Conservation (phyloP, 306 rosid species). For the Quercus robur region DNA sequence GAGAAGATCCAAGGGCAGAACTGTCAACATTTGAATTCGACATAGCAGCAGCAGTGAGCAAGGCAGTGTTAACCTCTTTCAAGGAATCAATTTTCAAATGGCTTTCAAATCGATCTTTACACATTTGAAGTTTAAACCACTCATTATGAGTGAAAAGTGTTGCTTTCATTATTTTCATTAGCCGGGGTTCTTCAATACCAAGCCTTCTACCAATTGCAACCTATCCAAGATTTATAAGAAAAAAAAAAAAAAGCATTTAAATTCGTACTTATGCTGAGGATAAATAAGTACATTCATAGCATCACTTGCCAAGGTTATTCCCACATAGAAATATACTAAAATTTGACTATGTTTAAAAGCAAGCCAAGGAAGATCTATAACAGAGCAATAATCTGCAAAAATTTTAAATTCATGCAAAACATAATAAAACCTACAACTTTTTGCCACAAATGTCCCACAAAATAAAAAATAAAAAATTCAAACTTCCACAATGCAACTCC, state of each 20-base stretch:
- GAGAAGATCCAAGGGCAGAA: constrained; percentile 81
- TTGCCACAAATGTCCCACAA: too few relatives aligned
- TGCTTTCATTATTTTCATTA: constrained; percentile 87
- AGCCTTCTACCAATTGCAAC: constrained; percentile 89
- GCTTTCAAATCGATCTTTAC: constrained; percentile 90
- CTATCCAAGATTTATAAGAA: constrained; percentile 28
- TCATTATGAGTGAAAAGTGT: constrained; percentile 80
- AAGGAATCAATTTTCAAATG: constrained; percentile 77
- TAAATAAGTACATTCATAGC: not conserved
- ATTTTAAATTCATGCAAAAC: not conserved
- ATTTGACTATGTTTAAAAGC: not conserved
- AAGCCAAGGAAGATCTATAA: not conserved
- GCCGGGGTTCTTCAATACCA: constrained; percentile 94
- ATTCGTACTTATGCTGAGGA: constrained; percentile 1
- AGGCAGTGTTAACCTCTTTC: constrained; percentile 68
- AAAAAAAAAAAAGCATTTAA: constrained; percentile 5
- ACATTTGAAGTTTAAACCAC: constrained; percentile 98
- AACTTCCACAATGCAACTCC: too few relatives aligned
- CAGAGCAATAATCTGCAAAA: not conserved
- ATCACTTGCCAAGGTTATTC: not conserved
- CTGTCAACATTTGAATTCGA: constrained; percentile 74
- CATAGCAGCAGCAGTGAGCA: constrained; percentile 40
- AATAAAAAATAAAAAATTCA: too few relatives aligned
- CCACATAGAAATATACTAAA: not conserved
- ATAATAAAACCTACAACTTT: too few relatives aligned